Percentiles rank a stretch among this genome's conserved stretches.
phyloP scores from a whole-genome alignment of 352 stramenopile genomes.

The Globisporangium takayamanum region DNA sequence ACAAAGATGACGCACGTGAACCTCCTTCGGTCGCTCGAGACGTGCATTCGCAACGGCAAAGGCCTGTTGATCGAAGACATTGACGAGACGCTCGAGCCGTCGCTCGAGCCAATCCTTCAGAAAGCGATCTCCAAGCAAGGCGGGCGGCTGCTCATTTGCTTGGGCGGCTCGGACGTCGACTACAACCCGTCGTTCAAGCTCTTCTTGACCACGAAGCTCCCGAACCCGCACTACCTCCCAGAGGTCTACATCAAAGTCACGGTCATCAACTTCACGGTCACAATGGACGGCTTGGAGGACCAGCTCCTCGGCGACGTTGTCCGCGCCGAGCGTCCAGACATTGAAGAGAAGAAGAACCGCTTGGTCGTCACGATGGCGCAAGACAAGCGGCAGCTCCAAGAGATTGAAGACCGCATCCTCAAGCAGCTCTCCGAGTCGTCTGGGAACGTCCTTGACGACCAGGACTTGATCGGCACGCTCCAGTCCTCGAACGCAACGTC shows the following conservation, averaged over 20 bases:
- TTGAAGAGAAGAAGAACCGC: conserved; percentile 92
- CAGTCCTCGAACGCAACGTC: conserved; percentile 85
- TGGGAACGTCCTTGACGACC: conserved; percentile 92
- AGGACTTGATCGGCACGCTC: conserved; percentile 83
- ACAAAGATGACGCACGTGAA: conserved; percentile 92
- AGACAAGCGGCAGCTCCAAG: conserved; percentile 89
- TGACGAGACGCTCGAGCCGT: conserved; percentile 87
- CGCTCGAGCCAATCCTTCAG: conserved; percentile 89
- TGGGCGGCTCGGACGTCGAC: conserved; percentile 91
- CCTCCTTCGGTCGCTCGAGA: conserved; percentile 85
- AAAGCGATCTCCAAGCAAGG: conserved; percentile 92
- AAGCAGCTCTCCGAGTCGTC: conserved; percentile 88
- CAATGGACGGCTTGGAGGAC: conserved; percentile 90
- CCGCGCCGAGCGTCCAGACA: conserved; percentile 87
- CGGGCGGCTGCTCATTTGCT: conserved; percentile 79
- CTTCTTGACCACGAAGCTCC: conserved; percentile 91
- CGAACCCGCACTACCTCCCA: conserved; percentile 92
- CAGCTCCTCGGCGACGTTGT: conserved; percentile 91
- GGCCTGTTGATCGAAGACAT: conserved; percentile 91
- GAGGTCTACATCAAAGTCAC: conserved; percentile 96
- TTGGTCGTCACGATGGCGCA: conserved; percentile 91
- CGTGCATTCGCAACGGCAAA: conserved; percentile 89
- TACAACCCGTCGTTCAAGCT: conserved; percentile 91
- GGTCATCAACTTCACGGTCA: conserved; percentile 96
- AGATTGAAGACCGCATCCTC: conserved; percentile 91